Base-by-base conservation (phyloP, 371 early-diverging fungal genomes). In the Quaeritorhiza haematococci region DNA sequence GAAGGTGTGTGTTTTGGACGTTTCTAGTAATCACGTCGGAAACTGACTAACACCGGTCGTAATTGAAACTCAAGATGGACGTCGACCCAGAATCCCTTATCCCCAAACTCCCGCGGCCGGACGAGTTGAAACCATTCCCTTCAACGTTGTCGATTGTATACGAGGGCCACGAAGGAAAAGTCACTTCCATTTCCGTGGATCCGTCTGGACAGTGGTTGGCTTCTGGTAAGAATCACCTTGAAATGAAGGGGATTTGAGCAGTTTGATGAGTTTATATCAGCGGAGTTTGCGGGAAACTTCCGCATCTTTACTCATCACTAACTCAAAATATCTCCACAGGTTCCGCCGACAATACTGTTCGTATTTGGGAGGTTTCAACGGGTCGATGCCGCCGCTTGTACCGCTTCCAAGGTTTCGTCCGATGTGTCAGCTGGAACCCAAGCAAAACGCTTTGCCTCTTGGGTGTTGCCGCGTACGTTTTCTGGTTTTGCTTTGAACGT, bases 91-190 rank as follows among this genome's bases (percentile, higher is more conserved):
- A 96, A 55, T 85, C 88, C 28, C 79, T 98, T 44, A 80, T 96
- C 30, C 98, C 97, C 47, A 89, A 92, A 71, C 79, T 98, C n/a
- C 98, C 98, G 28, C 88, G 86, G 58, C 96, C 95, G 8, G 87
- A 89, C 66, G 96, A 96, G 64, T 79, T 98, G 49, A 87, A 87
- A 56, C 98, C 98, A 4, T 98, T 91, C 88, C 98, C 98, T 23
- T 82, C 89, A 4, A 68, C 70, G 21, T 78, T 90, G 45, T 74
- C 93, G 1, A 76, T 96, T 47, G 74, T 81, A 19, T 96, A 86
- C 64, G 69, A 71, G 33, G 95, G 93, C 6, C 96, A 96, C 56
- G 82, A 81, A 0, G 85, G 70, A 26, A 83, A 86, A 48, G 87
- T 96, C 50, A 86, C 94, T 32, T 72, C 77, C 26, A 73, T 92